Evolutionary conservation across 2,329 filamentous ascomycete genomes (phyloP), one percentile per base, ranked within the genome.

Genomic region (Alternaria infectoria): DNA sequence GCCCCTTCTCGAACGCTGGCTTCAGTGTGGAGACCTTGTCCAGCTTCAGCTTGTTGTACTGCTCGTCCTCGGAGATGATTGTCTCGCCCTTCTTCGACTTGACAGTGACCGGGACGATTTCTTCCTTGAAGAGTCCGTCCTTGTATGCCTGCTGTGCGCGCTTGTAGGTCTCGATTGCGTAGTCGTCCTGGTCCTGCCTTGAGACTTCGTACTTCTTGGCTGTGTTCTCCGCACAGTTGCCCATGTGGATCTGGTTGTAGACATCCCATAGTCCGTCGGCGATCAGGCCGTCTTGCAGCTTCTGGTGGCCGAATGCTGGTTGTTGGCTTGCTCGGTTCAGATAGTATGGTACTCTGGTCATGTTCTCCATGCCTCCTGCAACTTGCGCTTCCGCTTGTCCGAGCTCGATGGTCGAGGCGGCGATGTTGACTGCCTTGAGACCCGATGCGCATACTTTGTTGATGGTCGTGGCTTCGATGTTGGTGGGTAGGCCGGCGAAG

Each of bases 371-470:
- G 57, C 96, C 96, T 66, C 96, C 96, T 2, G 96, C 96, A 8
- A 98, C 86, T 79, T 97, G 92, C 0, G 92, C 94, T 74, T 97
- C 92, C 15, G 93, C 88, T 10, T 97, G 86, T 6, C 96, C 95
- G 11, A 99, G 87, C 81, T 97, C 93, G 72, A 98, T 97, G 76
- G 97, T 96, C 77, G 97, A 93, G 1, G 95, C 95, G 2, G 95
- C 96, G 47, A 98, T 87, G 21, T 88, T 89, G 5, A 98, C 93
- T 2, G 96, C 92, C 81, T 99, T 99, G 69, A 99, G 85, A 6
- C 96, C 96, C 0, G 94, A 97, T 5, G 96, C 91, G 84, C 96
- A 99, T 64, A 99, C 96, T 83, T 99, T 99, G 86, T 99, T 99
- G 81, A 99, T 90, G 15, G 96, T 98, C 54, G 91, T 90, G 36